Conservation (phyloP, 805 yeast genomes). For the Dipodascus geniculatus region DNA sequence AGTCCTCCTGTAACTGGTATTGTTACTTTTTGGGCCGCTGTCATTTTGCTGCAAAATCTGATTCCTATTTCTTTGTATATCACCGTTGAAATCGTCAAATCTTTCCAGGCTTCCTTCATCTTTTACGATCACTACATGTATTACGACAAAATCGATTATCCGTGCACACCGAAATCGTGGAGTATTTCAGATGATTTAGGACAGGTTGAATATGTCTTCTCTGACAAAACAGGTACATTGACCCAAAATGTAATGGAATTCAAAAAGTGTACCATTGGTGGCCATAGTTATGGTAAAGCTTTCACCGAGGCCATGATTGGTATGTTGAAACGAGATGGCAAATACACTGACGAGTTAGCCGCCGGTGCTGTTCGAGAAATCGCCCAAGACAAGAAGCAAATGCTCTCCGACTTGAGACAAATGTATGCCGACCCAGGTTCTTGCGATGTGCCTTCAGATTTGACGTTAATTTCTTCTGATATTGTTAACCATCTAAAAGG, state of each 20-base stretch:
- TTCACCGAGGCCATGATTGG: constrained; percentile 71
- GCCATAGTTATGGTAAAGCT: constrained; percentile 59
- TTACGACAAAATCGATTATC: constrained; percentile 56
- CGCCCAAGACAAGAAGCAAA: constrained; percentile 33
- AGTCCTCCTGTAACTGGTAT: constrained; percentile 54
- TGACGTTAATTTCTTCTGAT: constrained; percentile 57
- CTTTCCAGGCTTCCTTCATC: constrained; percentile 68
- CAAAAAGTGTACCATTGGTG: constrained; percentile 62
- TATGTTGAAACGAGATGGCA: constrained; percentile 50
- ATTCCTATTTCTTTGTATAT: constrained; percentile 75
- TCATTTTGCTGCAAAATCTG: constrained; percentile 64
- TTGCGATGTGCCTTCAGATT: constrained; percentile 30
- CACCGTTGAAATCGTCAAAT: constrained; percentile 70
- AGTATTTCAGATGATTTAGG: constrained; percentile 77
- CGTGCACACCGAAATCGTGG: constrained; percentile 79
- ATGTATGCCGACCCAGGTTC: constrained; percentile 38
- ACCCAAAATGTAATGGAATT: constrained; percentile 82
- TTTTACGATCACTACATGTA: constrained; percentile 62
- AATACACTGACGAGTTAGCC: constrained; percentile 45
- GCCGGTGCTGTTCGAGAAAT: constrained; percentile 36
- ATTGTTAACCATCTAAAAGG: constrained; percentile 44
- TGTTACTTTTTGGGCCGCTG: constrained; percentile 59
- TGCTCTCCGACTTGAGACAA: constrained; percentile 34
- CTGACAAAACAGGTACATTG: constrained; percentile 77
- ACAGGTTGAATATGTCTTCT: constrained; percentile 70